phyloP scores from a whole-genome alignment of 352 stramenopile genomes.

The Globisporangium solare region DNA sequence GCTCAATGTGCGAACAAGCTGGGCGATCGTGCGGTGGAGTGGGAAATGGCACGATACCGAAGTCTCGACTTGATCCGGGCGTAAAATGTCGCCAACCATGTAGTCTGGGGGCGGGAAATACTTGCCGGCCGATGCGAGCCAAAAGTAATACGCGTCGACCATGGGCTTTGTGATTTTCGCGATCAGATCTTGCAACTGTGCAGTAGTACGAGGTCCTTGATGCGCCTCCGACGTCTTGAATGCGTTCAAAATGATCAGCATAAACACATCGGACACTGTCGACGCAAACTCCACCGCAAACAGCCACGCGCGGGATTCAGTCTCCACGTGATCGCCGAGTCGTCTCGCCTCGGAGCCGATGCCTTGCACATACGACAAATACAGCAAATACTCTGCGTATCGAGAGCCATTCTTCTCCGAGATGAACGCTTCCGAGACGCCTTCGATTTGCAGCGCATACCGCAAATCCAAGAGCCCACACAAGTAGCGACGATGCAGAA shows the following conservation, averaged over 20 bases:
- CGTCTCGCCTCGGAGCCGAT: slow-evolving; percentile 57
- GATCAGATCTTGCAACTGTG: slow-evolving; percentile 32
- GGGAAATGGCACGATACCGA: slow-evolving; percentile 78
- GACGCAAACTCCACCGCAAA: slow-evolving; percentile 83
- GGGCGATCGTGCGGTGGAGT: slow-evolving; percentile 68
- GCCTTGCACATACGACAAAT: slow-evolving; percentile 72
- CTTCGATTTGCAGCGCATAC: slow-evolving; percentile 96
- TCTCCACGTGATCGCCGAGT: slow-evolving; percentile 70
- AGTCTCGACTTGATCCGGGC: slow-evolving; percentile 50
- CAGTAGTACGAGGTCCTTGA: slow-evolving; percentile 3
- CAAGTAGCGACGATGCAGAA: slow-evolving; percentile 94
- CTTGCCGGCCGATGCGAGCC: slow-evolving; percentile 63
- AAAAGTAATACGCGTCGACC: slow-evolving; percentile 77
- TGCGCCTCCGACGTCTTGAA: slow-evolving; percentile 48
- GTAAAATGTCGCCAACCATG: slow-evolving; percentile 48
- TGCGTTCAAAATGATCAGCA: slow-evolving; percentile 73
- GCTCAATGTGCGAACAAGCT: slow-evolving; percentile 65
- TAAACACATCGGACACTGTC: slow-evolving; percentile 74
- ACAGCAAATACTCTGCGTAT: slow-evolving; percentile 63
- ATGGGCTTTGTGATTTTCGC: slow-evolving; percentile 55
- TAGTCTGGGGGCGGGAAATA: slow-evolving; percentile 74
- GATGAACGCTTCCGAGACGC: slow-evolving; percentile 91
- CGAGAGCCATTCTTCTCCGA: slow-evolving; percentile 51
- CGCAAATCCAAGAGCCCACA: slow-evolving; percentile 96
- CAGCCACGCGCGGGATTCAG: slow-evolving; percentile 78